Base-by-base conservation (phyloP, 2,329 filamentous ascomycete species). In the Polytolypa hystricis region DNA sequence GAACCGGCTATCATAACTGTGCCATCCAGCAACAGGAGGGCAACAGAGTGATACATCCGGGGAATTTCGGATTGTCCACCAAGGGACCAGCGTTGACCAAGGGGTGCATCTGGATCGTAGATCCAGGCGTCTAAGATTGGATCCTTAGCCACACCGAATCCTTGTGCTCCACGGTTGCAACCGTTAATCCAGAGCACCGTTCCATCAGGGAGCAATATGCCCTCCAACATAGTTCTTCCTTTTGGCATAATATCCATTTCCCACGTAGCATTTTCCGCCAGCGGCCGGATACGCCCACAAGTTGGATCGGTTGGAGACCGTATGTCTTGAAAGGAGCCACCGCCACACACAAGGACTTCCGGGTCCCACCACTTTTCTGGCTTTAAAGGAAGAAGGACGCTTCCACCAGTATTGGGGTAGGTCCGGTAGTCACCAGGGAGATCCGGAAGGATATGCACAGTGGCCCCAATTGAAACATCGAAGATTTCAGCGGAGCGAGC, bases 161-260 rank as follows among this genome's bases (percentile, higher is more conserved):
- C 74, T 57, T 77, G 72, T 19, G 70, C 67, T 42, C 74, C 74
- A 40, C 60, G 56, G 41, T 70, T 69, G 47, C 65, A 70, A 39
- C 74, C 74, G 48, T 78, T 77, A 40, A 77, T 56, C 65, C 69
- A 76, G 35, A 73, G 53, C 27, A 75, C 64, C 2, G 68, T 77
- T 25, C 74, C 74, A 46, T 79, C 74, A 5, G 74, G 67, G 25
- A 79, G 66, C 8, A 77, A 59, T 25, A 69, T 67, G 19, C 68
- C 71, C 52, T 77, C 73, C 21, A 77, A 69, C 73, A 78, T 78
- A 32, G 65, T 67, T 43, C 67, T 68, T 18, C 69, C 70, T 49
- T 70, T 60, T 5, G 71, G 71, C 73, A 77, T 77, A 9, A 62
- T 55, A 44, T 75, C 73, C 61, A 76, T 64, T 39, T 72, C 64